Evolutionary conservation across 306 rosid genomes (phyloP), one percentile per base, ranked within the genome.

Genomic region (Medicago arabica): DNA sequence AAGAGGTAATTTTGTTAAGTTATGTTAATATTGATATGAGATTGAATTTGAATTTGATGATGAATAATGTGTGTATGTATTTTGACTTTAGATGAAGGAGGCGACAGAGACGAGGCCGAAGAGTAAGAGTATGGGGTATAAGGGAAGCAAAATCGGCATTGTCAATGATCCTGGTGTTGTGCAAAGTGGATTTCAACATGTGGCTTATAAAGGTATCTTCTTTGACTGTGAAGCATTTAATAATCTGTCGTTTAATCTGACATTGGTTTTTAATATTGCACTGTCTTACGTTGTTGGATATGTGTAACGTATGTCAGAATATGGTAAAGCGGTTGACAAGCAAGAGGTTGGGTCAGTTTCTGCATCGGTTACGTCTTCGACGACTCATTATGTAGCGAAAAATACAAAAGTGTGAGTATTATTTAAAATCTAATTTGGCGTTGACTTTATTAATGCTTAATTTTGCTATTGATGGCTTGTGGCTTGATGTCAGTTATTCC

Each of bases 1-100:
- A 89, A 87, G 94, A 91, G 97, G 97, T 91, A 86, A 15, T 60
- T 80, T 80, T 43, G 15, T 68, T 23, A 68, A 8, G 58, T 68
- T 21, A 23, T 1, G 12, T 34, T 19, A 61, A 64, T 34, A 16
- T 40, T 69, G 75, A 15, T 41, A 17, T 67, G 43, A 55, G 40
- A 43, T 23, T 58, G 38, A 58, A 54, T 16, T 11, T 16, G 36
- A 15, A 19, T 39, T 34, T 6, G 57, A 67, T 44, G 78, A 59
- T 50, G 69, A 9, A 63, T 80, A 71, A 67, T 76, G 71, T 59
- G 59, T 55, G 21, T 39, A 15, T 63, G 6, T 53, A 21, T 66
- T 49, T 12, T 31, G 3, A 34, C 8, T 80, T 77, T 80, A 91
- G 93, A 80, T 72, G 79, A 91, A 88, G 86, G 92, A 85, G 72